These are phyloP conservation scores for Hygrophorus russula DNA, from an alignment of 768 basidiomycete species.

Conservation along the genomic window DNA sequence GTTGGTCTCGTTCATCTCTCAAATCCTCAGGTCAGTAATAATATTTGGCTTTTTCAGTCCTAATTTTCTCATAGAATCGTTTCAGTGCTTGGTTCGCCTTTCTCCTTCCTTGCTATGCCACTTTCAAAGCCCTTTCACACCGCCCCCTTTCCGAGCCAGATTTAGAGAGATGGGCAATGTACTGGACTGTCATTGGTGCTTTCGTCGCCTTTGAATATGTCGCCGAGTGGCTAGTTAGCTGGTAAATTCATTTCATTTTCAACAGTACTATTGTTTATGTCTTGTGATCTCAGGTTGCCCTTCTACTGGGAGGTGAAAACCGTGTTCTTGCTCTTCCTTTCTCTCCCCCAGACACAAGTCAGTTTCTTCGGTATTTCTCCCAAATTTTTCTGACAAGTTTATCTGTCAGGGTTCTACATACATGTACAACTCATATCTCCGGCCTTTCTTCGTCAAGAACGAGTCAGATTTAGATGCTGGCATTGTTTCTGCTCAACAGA, in stretches of 20 bases:
- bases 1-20: constrained; percentile 39
- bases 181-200: constrained; percentile 53
- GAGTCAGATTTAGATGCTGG: constrained; percentile 51
- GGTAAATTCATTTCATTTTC: constrained; percentile 28
- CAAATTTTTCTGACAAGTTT: constrained; percentile 6
- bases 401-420: constrained; percentile 49
- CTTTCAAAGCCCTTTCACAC: constrained; percentile 55
- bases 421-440: constrained; percentile 47
- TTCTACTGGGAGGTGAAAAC: constrained; percentile 71
- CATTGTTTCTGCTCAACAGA: constrained; percentile 42
- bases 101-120: constrained; percentile 49
- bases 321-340: constrained; percentile 53
- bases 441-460: constrained; percentile 49
- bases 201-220: constrained; percentile 54
- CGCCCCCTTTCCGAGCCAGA: constrained; percentile 39
- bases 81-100: constrained; percentile 64
- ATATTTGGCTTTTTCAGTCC: neutral
- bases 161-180: constrained; percentile 45
- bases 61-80: constrained; percentile 1
- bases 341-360: constrained; percentile 63
- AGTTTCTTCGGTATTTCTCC: constrained; percentile 7
- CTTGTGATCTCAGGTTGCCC: constrained; percentile 42
- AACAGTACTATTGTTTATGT: constrained; percentile 6
- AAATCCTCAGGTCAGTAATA: constrained; percentile 31
- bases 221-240: constrained; percentile 54